Evolutionary conservation across 306 rosid species (phyloP).

Genomic region (Senna siamea): DNA sequence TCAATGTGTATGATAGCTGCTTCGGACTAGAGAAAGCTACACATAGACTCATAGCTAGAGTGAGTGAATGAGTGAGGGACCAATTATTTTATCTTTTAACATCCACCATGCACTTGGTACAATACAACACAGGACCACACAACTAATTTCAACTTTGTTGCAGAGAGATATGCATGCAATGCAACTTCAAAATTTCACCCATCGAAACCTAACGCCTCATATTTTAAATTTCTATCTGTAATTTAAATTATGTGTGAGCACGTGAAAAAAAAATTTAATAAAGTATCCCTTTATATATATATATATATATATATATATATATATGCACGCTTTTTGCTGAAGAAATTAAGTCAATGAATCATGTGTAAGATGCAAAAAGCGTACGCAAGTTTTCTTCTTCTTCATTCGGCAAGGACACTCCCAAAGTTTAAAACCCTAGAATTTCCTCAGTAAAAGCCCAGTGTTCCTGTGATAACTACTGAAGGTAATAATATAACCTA

Average conservation of each 20-base stretch:
- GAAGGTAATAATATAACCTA: background rate
- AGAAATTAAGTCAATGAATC: slow-evolving; percentile 36
- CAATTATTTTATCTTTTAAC: slow-evolving; percentile 43
- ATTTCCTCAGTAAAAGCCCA: background rate
- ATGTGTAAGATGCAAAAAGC: slow-evolving; percentile 34
- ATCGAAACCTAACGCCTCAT: slow-evolving; percentile 38
- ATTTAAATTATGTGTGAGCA: background rate
- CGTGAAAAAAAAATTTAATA: slow-evolving; percentile 29
- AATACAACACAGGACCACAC: slow-evolving; percentile 67
- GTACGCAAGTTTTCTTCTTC: slow-evolving; percentile 42
- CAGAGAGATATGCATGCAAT: slow-evolving; percentile 75
- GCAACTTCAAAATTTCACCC: slow-evolving; percentile 37
- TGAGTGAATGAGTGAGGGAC: slow-evolving; percentile 59
- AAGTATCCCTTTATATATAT: too few species aligned
- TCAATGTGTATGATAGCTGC: slow-evolving; percentile 58
- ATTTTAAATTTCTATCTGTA: too few species aligned
- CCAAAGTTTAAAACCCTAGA: slow-evolving; percentile 34
- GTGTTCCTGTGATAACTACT: background rate
- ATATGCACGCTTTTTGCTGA: slow-evolving; percentile 41
- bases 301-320: too few species aligned
- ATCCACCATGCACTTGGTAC: slow-evolving; percentile 41
- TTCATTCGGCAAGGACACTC: slow-evolving; percentile 28
- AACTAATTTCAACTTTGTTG: slow-evolving; percentile 45
- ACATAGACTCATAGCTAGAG: background rate
- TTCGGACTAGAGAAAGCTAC: slow-evolving; percentile 49